These are phyloP conservation scores for Xylaria sp. DNA, from an alignment of 2,329 filamentous ascomycete genomes.

Conservation along the genomic window DNA sequence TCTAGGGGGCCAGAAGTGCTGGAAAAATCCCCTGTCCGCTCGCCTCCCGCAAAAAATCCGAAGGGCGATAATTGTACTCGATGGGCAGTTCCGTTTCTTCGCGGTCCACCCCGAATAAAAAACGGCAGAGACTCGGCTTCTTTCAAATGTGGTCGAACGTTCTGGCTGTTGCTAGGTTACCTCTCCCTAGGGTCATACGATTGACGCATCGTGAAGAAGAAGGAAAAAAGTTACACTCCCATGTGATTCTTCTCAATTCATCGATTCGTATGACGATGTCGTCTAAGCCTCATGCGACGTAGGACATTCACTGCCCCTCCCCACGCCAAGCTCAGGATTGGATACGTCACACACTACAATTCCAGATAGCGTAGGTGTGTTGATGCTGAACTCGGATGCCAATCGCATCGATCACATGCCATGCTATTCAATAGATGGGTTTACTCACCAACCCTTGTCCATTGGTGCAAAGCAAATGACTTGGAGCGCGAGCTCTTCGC, in stretches of 20 bases:
- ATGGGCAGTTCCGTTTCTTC: slow-evolving; percentile 9
- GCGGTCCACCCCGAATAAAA: slow-evolving; percentile 13
- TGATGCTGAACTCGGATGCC: not conserved
- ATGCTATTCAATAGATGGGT: not conserved
- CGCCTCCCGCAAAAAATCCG: slow-evolving; percentile 20
- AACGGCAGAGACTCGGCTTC: slow-evolving; percentile 29
- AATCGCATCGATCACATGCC: not conserved
- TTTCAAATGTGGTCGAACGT: slow-evolving; percentile 19
- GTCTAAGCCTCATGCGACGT: slow-evolving; percentile 22
- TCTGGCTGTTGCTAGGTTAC: slow-evolving; percentile 17
- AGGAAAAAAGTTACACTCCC: not conserved
- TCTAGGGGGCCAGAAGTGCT: not conserved
- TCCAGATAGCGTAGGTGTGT: not conserved
- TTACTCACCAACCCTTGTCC: not conserved
- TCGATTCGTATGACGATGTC: slow-evolving; percentile 6
- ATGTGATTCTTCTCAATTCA: slow-evolving; percentile 12
- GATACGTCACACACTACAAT: not conserved
- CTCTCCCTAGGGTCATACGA: slow-evolving; percentile 23
- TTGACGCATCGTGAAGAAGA: not conserved
- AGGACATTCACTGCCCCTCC: slow-evolving; percentile 9
- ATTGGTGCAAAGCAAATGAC: not conserved
- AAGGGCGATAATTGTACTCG: slow-evolving; percentile 23
- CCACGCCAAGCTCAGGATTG: not conserved
- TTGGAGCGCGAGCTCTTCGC: not conserved
- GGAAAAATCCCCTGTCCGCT: slow-evolving; percentile 15